Conservation (phyloP, 306 rosid genomes). For the Nissolia schottii region DNA sequence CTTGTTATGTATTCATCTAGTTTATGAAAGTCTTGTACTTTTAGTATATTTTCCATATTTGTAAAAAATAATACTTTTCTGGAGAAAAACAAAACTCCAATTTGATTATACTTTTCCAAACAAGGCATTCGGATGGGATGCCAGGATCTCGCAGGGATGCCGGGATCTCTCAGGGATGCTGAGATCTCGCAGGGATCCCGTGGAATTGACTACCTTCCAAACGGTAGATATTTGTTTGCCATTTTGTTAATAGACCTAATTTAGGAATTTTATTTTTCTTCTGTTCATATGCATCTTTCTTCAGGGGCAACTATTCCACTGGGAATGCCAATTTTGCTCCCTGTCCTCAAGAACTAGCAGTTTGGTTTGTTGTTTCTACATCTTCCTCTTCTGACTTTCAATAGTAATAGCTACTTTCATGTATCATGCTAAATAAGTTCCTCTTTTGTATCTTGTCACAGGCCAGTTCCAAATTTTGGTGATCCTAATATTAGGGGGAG, state of each 20-base stretch:
- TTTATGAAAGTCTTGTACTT: background rate
- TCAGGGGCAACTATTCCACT: constrained; percentile 45
- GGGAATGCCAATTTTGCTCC: constrained; percentile 42
- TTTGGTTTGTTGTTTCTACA: constrained; percentile 43
- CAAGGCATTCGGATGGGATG: no score
- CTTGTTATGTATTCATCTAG: background rate
- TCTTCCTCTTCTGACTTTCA: background rate
- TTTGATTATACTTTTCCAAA: background rate
- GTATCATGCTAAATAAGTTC: background rate
- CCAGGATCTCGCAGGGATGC: no score
- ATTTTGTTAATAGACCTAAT: background rate
- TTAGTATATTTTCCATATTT: background rate
- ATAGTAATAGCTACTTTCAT: background rate
- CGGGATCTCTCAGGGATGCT: no score
- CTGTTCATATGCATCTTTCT: constrained; percentile 19
- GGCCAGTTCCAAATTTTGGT: constrained; percentile 51
- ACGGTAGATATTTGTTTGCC: background rate
- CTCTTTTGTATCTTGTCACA: constrained; percentile 31
- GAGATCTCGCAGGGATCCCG: no score
- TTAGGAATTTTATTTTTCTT: constrained; percentile 17
- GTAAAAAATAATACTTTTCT: background rate
- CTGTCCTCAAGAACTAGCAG: constrained; percentile 46
- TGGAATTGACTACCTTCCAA: no score
- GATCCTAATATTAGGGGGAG: constrained; percentile 45
- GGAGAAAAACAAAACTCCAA: background rate